Evolutionary conservation across 2,329 filamentous ascomycete species (phyloP).

Genomic region (Trichoderma arundinaceum): DNA sequence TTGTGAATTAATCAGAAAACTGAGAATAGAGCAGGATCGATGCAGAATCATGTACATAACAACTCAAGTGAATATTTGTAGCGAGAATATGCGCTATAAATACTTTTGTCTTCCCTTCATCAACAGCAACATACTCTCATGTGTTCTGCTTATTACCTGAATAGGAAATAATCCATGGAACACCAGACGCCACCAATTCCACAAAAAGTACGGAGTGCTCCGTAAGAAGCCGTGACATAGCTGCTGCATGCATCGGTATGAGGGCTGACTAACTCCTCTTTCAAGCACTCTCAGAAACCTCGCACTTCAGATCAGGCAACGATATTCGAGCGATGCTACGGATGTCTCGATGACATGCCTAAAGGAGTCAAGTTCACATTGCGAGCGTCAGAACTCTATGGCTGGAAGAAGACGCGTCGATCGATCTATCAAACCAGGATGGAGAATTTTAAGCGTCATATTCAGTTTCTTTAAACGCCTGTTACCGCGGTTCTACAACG

Average conservation of each 20-base stretch:
- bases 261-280: neutral
- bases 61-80: too few species aligned
- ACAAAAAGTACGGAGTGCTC: neutral
- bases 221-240: neutral
- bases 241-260: neutral
- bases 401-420: neutral
- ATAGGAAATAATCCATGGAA: conserved; percentile 1
- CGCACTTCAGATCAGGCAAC: neutral
- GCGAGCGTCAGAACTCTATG: conserved; percentile 20
- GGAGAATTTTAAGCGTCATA: neutral
- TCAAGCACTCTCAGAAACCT: neutral
- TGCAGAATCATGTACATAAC: too few species aligned
- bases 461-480: too few species aligned
- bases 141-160: conserved; percentile 15
- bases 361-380: conserved; percentile 14
- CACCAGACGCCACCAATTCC: neutral
- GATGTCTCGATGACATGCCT: conserved; percentile 21
- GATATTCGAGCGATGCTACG: neutral
- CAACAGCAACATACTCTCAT: neutral
- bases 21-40: too few species aligned
- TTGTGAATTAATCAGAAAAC: neutral
- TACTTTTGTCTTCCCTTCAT: neutral
- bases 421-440: neutral
- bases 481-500: neutral
- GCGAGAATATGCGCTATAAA: neutral